These are phyloP conservation scores for Suillus subluteus DNA, from an alignment of 768 basidiomycete species.

Conservation along the genomic window DNA sequence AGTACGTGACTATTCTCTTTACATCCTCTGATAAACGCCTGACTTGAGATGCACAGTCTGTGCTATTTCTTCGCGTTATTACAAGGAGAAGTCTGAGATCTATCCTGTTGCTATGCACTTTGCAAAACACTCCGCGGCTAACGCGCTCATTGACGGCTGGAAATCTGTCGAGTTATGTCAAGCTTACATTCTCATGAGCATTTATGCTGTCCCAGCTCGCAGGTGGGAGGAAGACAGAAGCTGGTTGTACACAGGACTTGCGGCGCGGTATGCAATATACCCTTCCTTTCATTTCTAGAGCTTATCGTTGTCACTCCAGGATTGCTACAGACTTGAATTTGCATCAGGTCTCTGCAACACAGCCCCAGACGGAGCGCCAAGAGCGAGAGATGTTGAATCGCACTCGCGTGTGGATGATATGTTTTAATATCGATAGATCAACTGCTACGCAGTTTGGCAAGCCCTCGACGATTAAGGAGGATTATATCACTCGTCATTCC, in stretches of 20 bases:
- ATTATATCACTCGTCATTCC: conserved; percentile 73
- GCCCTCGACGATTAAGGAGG: conserved; percentile 86
- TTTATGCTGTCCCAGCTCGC: conserved; percentile 78
- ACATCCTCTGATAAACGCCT: conserved; percentile 1
- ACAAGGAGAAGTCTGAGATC: conserved; percentile 77
- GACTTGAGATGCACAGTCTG: conserved; percentile 54
- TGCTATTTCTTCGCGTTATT: conserved; percentile 84
- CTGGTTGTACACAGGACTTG: conserved; percentile 88
- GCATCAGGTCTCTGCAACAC: conserved; percentile 63
- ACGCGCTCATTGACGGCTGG: conserved; percentile 80
- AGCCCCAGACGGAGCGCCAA: conserved; percentile 72
- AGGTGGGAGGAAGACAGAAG: conserved; percentile 91
- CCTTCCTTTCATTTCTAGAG: neutral
- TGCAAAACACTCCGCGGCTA: conserved; percentile 80
- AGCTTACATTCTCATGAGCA: conserved; percentile 87
- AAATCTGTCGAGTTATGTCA: conserved; percentile 89
- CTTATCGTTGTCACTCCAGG: conserved; percentile 35
- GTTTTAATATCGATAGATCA: conserved; percentile 87
- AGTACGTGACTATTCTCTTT: conserved; percentile 46
- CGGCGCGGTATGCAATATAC: conserved; percentile 58
- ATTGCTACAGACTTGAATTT: conserved; percentile 91
- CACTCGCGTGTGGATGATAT: conserved; percentile 88
- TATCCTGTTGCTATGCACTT: conserved; percentile 91
- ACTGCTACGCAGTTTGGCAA: conserved; percentile 90
- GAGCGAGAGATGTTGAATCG: conserved; percentile 86